Evolutionary conservation across 805 yeast species (phyloP), one percentile per base, ranked within the genome.

Genomic region (Wickerhamomyces rabaulensis): DNA sequence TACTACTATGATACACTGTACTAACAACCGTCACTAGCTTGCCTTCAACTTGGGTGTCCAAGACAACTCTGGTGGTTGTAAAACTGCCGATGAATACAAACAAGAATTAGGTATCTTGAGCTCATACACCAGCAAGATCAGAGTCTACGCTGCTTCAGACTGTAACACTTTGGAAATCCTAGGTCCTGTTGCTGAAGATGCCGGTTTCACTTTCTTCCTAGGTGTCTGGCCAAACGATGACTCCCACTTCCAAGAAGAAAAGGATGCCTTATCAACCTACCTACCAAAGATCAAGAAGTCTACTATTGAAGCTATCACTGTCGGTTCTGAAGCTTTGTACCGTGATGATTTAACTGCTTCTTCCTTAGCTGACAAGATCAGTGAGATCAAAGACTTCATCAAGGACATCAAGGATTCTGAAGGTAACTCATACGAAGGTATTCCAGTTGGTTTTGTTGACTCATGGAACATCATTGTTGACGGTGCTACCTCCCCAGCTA

Each of bases 221-320:
- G 97, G 97, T 66, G 77, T 92, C 57, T 92, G 98, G 97, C 97
- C 97, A 66, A 88, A 76, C 45, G 96, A 89, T 62, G 88, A 82
- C 44, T 66, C 82, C 44, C 95, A 88, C 67, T 91, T 77, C 64
- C 69, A 66, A 40, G 82, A 75, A 12, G 98, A 92, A 73, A 78
- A 86, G 66, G 63, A 64, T 23, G 96, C 97, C 41, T 75, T 92
- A 58, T 58, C 71, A 54, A 47, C 69, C 12, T 86, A 84, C 68
- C 78, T 92, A 66, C 96, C 97, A 58, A 69, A 60, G 27, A 74
- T 90, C 52, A 82, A 87, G 45, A 75, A 78, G 51, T 73, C 79
- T 44, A 79, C 88, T 53, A 76, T 92, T 60, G 79, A 81, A 59
- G 87, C 82, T 41, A 74, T 92, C 70, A 75, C 88, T 44, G 98